A percentile compares a stretch with the other conserved stretches of the same genome.
Conservation (phyloP, 495 filamentous ascomycete genomes). For the Hypomontagnella submonticulosa region DNA sequence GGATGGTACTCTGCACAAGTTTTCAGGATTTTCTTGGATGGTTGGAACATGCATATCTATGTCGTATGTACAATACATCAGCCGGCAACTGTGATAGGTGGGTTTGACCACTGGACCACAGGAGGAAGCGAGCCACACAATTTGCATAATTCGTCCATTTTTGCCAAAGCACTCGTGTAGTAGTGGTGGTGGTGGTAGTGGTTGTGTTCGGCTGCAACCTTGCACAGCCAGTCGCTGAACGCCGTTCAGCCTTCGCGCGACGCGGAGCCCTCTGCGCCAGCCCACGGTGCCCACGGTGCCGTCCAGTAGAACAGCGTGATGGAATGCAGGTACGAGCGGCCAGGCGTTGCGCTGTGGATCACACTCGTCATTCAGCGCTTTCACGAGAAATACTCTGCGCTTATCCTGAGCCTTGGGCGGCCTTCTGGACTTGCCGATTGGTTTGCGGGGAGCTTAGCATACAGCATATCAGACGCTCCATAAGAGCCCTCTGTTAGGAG, state of each 20-base stretch:
- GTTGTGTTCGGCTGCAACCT: conserved; percentile 50
- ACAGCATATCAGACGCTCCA: conserved; percentile 25
- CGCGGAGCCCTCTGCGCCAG: conserved; percentile 41
- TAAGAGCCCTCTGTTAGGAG: conserved; percentile 5
- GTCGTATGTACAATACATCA: conserved; percentile 41
- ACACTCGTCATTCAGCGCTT: conserved; percentile 42
- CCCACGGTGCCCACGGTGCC: conserved; percentile 31
- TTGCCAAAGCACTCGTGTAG: conserved; percentile 38
- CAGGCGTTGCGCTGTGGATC: conserved; percentile 41
- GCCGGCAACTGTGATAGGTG: conserved; percentile 45
- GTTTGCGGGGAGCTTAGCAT: conserved; percentile 27
- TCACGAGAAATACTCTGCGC: conserved; percentile 41
- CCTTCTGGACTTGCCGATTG: conserved; percentile 28
- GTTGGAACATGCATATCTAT: conserved; percentile 46
- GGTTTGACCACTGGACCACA: conserved; percentile 47
- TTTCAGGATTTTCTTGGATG: conserved; percentile 40
- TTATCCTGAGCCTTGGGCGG: conserved; percentile 20
- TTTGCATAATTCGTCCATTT: conserved; percentile 48
- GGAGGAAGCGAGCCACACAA: conserved; percentile 49
- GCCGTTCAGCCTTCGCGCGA: conserved; percentile 46
- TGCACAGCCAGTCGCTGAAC: conserved; percentile 49
- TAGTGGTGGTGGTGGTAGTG: conserved; percentile 21
- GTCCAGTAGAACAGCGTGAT: conserved; percentile 42
- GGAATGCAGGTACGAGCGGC: conserved; percentile 44
- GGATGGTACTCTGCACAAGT: conserved; percentile 42